phyloP scores from a whole-genome alignment of 768 basidiomycete species.

The Floccularia luteovirens region DNA sequence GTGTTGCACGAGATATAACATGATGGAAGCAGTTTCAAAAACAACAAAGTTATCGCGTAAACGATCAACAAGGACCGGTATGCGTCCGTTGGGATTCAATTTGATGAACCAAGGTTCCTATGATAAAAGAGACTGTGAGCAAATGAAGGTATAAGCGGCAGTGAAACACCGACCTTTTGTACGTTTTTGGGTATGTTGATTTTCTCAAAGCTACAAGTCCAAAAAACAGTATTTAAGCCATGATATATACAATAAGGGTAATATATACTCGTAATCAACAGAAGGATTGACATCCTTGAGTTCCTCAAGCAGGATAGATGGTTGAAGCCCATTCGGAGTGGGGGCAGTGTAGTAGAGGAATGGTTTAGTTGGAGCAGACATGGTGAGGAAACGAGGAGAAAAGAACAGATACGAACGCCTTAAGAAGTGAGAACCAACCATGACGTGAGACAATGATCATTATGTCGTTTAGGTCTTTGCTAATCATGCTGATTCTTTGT shows the following conservation, averaged over 20 bases:
- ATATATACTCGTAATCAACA: constrained; percentile 45
- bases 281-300: constrained; percentile 44
- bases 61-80: constrained; percentile 61
- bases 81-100: constrained; percentile 67
- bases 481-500: too few relatives aligned
- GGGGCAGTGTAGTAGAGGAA: constrained; percentile 41
- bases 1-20: constrained; percentile 75
- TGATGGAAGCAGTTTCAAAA: constrained; percentile 77
- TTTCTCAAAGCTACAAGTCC: constrained; percentile 31
- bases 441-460: too few relatives aligned
- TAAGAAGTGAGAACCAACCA: too few relatives aligned
- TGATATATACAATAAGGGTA: neutral
- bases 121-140: neutral
- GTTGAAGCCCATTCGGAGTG: constrained; percentile 56
- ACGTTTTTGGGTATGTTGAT: constrained; percentile 55
- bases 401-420: neutral
- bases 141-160: neutral
- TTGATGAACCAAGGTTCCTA: constrained; percentile 69
- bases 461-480: too few relatives aligned
- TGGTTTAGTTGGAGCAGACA: constrained; percentile 27
- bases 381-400: constrained; percentile 15
- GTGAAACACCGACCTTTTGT: constrained; percentile 52
- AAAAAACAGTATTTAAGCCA: too few relatives aligned
- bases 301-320: constrained; percentile 54
- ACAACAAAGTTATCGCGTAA: constrained; percentile 54